A percentile compares a stretch with the other conserved stretches of the same genome.
Conservation (phyloP, 2,329 filamentous ascomycete genomes). For the Allantophomopsis cytisporea region DNA sequence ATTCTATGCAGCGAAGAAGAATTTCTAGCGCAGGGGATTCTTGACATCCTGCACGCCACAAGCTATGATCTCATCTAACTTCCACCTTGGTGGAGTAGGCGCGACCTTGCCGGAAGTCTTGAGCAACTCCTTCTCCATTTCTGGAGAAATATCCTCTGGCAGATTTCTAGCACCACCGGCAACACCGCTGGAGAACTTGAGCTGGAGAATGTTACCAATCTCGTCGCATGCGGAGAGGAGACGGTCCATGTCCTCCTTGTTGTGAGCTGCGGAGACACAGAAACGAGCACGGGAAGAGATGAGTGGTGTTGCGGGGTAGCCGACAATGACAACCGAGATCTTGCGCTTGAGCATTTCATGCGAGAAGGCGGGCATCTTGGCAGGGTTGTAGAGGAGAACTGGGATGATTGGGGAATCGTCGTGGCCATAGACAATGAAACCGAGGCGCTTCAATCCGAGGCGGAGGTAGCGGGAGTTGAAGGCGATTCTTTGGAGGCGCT, state of each 20-base stretch:
- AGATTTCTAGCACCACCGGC: slow-evolving; percentile 75
- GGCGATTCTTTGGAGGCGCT: slow-evolving; percentile 86
- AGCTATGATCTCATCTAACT: slow-evolving; percentile 57
- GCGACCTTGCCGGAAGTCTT: slow-evolving; percentile 35
- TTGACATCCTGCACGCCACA: slow-evolving; percentile 58
- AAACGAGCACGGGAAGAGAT: slow-evolving; percentile 92
- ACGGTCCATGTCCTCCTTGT: slow-evolving; percentile 94
- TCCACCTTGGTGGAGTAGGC: slow-evolving; percentile 52
- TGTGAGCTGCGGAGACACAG: slow-evolving; percentile 91
- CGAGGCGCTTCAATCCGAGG: slow-evolving; percentile 88
- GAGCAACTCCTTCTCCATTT: slow-evolving; percentile 59
- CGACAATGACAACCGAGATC: slow-evolving; percentile 93
- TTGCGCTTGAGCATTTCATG: slow-evolving; percentile 98
- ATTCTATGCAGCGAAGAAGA: not conserved
- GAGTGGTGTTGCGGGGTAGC: slow-evolving; percentile 89
- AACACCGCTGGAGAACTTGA: slow-evolving; percentile 95
- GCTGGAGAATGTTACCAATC: slow-evolving; percentile 78
- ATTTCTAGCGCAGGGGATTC: slow-evolving; percentile 37
- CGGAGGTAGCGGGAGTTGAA: slow-evolving; percentile 99
- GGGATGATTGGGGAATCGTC: slow-evolving; percentile 97
- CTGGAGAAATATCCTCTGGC: slow-evolving; percentile 54
- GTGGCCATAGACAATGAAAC: slow-evolving; percentile 92
- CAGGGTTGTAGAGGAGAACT: slow-evolving; percentile 90
- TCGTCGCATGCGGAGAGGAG: slow-evolving; percentile 83
- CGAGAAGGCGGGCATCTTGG: slow-evolving; percentile 96